phyloP scores from a whole-genome alignment of 2,329 filamentous ascomycete genomes.

The Seiridium unicorne region DNA sequence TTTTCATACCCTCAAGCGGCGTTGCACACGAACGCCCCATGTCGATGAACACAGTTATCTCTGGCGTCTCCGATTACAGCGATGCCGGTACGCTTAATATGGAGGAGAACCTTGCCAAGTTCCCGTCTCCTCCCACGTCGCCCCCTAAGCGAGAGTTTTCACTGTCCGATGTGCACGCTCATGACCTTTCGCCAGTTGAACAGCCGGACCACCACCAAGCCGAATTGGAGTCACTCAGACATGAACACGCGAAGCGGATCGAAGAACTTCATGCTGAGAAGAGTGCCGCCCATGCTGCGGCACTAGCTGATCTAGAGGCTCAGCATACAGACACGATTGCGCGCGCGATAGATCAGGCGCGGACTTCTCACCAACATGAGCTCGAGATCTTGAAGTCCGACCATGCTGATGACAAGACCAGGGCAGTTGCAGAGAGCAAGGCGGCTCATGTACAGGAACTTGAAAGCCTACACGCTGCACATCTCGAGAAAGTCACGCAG shows the following conservation, averaged over 20 bases:
- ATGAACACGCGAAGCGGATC: constrained; percentile 23
- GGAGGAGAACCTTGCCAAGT: constrained; percentile 50
- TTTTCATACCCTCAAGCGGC: constrained; percentile 22
- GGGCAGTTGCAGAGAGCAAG: constrained; percentile 11
- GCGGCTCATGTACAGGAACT: constrained; percentile 18
- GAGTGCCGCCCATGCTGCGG: constrained; percentile 16
- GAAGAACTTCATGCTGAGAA: constrained; percentile 23
- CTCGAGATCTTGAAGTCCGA: constrained; percentile 16
- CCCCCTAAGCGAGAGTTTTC: constrained; percentile 29
- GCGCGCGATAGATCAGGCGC: not conserved
- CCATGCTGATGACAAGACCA: constrained; percentile 13
- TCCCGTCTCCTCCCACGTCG: constrained; percentile 52
- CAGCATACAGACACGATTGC: constrained; percentile 6
- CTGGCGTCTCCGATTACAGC: constrained; percentile 50
- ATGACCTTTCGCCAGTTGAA: constrained; percentile 36
- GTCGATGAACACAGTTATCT: constrained; percentile 42
- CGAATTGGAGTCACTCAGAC: constrained; percentile 32
- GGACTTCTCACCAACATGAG: not conserved
- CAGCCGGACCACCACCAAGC: constrained; percentile 23
- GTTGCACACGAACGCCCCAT: constrained; percentile 31
- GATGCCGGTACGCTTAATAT: constrained; percentile 53
- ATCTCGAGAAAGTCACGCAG: constrained; percentile 13
- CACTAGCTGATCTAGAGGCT: constrained; percentile 12
- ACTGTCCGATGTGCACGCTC: constrained; percentile 42
- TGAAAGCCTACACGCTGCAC: constrained; percentile 17